phyloP scores from a whole-genome alignment of 495 filamentous ascomycete species.

The Xylaria sp. region DNA sequence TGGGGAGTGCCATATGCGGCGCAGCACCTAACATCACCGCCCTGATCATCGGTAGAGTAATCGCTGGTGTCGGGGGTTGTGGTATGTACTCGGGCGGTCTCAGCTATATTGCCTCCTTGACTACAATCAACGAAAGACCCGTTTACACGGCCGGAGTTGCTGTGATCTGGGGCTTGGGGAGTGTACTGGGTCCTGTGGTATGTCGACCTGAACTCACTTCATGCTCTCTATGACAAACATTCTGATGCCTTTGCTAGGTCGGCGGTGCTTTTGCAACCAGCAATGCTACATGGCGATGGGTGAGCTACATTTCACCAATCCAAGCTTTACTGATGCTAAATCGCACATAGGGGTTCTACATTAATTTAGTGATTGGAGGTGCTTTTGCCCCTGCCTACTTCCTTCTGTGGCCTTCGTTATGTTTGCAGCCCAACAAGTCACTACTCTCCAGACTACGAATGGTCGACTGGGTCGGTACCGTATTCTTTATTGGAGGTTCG shows the following conservation, averaged over 20 bases:
- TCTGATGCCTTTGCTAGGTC: no score
- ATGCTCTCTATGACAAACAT: no score
- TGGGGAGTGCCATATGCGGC: slow-evolving; percentile 59
- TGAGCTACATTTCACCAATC: no score
- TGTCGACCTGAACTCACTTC: no score
- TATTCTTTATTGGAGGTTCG: slow-evolving; percentile 52
- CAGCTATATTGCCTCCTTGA: slow-evolving; percentile 48
- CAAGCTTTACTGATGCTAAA: no score
- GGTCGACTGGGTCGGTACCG: slow-evolving; percentile 55
- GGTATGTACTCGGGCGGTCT: slow-evolving; percentile 57
- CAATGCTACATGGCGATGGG: slow-evolving; percentile 62
- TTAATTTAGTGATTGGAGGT: slow-evolving; percentile 68
- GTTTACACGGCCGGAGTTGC: slow-evolving; percentile 48
- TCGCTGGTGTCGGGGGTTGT: slow-evolving; percentile 45
- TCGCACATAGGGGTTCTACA: no score
- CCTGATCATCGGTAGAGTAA: slow-evolving; percentile 57
- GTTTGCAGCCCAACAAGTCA: slow-evolving; percentile 50
- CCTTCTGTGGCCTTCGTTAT: slow-evolving; percentile 57
- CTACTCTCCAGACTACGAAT: slow-evolving; percentile 47
- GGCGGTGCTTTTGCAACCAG: slow-evolving; percentile 67
- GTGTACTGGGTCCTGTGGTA: slow-evolving; percentile 64
- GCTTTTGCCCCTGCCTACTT: slow-evolving; percentile 62
- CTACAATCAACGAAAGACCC: slow-evolving; percentile 49
- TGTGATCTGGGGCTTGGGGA: slow-evolving; percentile 58
- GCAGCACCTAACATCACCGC: slow-evolving; percentile 56